Evolutionary conservation across 768 basidiomycete species (phyloP), one percentile per base, ranked within the genome.

Genomic region (Leccinum subgranulosum): DNA sequence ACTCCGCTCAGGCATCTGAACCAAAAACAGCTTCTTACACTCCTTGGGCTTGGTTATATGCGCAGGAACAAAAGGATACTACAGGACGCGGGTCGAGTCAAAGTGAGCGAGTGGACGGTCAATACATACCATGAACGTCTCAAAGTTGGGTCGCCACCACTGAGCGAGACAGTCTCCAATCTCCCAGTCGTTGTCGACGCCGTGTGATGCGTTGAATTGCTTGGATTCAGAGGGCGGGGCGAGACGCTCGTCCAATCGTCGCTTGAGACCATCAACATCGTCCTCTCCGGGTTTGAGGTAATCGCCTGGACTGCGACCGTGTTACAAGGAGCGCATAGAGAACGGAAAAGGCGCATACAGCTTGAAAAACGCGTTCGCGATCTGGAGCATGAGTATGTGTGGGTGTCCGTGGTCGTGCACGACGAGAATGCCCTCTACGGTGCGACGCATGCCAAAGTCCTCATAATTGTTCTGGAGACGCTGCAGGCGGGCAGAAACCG

Each of bases 351-450:
- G 45, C n/a, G 78, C 89, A 66, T 66, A 94, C 93, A 99, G 85
- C 74, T 98, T 98, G 82, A 98, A 98, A 74, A 98, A 99, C 15
- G 94, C 94, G 72, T 97, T 98, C 21, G 95, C 97, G 69, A 99
- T 97, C 69, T 98, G 97, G 6, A 98, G 83, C 88, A 98, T 94
- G 63, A 99, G 84, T 60, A 98, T 93, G 67, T 99, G 96, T 1
- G 96, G 95, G 68, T 96, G 93, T 0, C 95, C 96, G 64, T 98
- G 95, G 70, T 98, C 94, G 74, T 97, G 92, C 6, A 94, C 94
- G 55, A 95, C 88, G 47, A 73, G 70, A 54, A 73, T 73, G 8
- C 79, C 93, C 68, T 97, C 95, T 8, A 97, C 95, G 0, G 96
- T 97, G 19, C 94, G 80, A 17, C 97, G 84, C 92, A 98, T 96